Conservation (phyloP, 441 rosid species). For the Jatropha podagrica region DNA sequence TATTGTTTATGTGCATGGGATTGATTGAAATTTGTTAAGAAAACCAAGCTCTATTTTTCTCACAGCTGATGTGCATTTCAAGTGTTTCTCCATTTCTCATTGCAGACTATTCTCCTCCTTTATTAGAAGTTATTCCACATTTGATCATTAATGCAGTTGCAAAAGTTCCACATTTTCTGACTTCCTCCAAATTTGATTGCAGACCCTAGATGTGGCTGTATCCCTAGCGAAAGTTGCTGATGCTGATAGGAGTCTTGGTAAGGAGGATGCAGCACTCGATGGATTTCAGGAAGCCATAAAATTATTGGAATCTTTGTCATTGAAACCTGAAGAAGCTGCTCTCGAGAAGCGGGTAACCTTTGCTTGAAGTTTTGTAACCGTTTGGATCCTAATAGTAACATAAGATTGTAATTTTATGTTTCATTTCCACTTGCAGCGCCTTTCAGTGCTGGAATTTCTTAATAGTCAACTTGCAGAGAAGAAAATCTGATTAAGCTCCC, state of each 20-base stretch:
- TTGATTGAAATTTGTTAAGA: too few relatives aligned
- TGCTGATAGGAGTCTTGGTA: slow-evolving; percentile 67
- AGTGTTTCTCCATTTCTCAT: neutral
- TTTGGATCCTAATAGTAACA: slow-evolving; percentile 4
- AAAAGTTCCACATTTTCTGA: neutral
- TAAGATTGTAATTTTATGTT: slow-evolving; percentile 14
- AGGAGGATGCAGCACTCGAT: slow-evolving; percentile 57
- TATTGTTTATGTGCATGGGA: too few relatives aligned
- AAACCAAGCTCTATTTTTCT: neutral
- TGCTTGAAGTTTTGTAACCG: slow-evolving; percentile 9
- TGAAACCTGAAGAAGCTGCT: slow-evolving; percentile 65
- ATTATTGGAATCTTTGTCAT: slow-evolving; percentile 63
- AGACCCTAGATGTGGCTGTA: slow-evolving; percentile 85
- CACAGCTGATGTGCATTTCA: neutral
- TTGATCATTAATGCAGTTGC: neutral
- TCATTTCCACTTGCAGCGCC: slow-evolving; percentile 50
- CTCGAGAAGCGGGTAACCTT: slow-evolving; percentile 74
- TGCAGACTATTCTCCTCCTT: neutral
- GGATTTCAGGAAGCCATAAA: slow-evolving; percentile 84
- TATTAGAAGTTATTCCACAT: neutral
- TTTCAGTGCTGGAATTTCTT: slow-evolving; percentile 79
- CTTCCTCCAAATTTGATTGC: slow-evolving; percentile 11
- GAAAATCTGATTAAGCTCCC: slow-evolving; percentile 33
- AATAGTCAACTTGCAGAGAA: slow-evolving; percentile 63
- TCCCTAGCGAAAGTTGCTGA: slow-evolving; percentile 97